Percentiles rank a stretch among this genome's conserved stretches.
These are phyloP conservation scores for Marasmius sp. DNA, from an alignment of 1,284 basidiomycete genomes.

Conservation along the genomic window DNA sequence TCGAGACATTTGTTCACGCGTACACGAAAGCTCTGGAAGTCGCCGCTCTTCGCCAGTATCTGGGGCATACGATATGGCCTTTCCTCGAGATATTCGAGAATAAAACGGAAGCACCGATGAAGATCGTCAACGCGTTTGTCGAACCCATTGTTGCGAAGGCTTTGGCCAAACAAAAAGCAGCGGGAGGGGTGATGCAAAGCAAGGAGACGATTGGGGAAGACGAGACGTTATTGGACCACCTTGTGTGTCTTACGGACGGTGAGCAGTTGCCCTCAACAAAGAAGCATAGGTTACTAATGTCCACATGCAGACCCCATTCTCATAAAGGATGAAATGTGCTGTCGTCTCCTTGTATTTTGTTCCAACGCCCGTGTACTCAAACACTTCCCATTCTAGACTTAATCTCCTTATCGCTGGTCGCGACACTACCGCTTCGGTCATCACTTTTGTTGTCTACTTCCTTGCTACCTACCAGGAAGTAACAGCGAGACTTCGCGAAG, in stretches of 20 bases:
- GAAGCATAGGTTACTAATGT: constrained; percentile 10
- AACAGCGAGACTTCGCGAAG: constrained; percentile 46
- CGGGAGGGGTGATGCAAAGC: constrained; percentile 12
- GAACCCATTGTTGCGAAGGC: constrained; percentile 50
- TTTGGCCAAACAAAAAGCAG: constrained; percentile 34
- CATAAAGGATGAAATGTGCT: constrained; percentile 14
- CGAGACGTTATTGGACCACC: constrained; percentile 49
- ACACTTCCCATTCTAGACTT: constrained; percentile 15
- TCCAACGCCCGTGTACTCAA: constrained; percentile 17
- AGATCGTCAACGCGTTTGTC: constrained; percentile 47
- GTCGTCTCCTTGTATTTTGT: not conserved
- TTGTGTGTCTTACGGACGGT: constrained; percentile 53
- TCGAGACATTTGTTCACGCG: constrained; percentile 14
- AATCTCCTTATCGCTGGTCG: constrained; percentile 48
- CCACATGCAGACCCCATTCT: constrained; percentile 30
- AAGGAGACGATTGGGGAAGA: constrained; percentile 32
- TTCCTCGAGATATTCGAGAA: constrained; percentile 49
- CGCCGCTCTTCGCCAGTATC: constrained; percentile 37
- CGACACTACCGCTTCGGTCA: constrained; percentile 49
- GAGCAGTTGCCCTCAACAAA: no score
- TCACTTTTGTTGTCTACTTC: constrained; percentile 54
- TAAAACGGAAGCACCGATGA: constrained; percentile 42
- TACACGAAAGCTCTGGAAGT: constrained; percentile 38
- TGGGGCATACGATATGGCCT: constrained; percentile 43
- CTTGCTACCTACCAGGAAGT: constrained; percentile 49